Base-by-base conservation (phyloP, 768 basidiomycete species). In the Pleurotus ostreatus region DNA sequence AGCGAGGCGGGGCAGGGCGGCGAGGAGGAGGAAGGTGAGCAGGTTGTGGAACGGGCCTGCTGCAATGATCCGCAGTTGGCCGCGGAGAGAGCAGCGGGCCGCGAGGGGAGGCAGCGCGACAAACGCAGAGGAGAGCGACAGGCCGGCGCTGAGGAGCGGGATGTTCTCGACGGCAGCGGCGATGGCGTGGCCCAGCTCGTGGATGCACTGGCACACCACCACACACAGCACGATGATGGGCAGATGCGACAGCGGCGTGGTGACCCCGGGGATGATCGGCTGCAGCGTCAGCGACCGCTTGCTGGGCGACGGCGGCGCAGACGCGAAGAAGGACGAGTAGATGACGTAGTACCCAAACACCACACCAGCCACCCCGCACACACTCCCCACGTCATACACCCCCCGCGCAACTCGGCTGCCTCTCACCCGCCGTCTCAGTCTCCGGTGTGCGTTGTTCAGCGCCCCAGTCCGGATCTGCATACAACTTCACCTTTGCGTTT, bases 11-110 rank as follows among this genome's bases (percentile, higher is more conserved):
- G 16, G 23, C n/a, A 51, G 25, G 5, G 69, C 60, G 2, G 73
- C 58, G 15, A 88, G 70, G 6, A 82, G 25, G 46, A 76, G 65
- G 73, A 79, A 87, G 39, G 86, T 74, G 4, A 84, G 56, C 8
- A 92, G 65, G 63, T 94, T 95, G 68, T 94, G 89, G 60, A 85
- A 88, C 15, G 90, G 84, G 2, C 92, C 92, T 1, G 88, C 83
- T 7, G 88, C 76, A 26, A 85, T 75, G 48, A 94, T 74, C 13
- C 86, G 80, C n/a, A 85, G 68, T 18, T 80, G 80, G 12, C 11
- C 26, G 4, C 30, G 22, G 15, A 11, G 48, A 3, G 11, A n/a
- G 13, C n/a, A 23, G 11, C 13, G 16, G 1, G 48, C 5, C 3
- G 77, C 73, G 25, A 62, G 74, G 41, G 68, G 72, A 30, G 61